Evolutionary conservation across 1,139 yeast genomes (phyloP).

Genomic region (Meyerozyma sp.): DNA sequence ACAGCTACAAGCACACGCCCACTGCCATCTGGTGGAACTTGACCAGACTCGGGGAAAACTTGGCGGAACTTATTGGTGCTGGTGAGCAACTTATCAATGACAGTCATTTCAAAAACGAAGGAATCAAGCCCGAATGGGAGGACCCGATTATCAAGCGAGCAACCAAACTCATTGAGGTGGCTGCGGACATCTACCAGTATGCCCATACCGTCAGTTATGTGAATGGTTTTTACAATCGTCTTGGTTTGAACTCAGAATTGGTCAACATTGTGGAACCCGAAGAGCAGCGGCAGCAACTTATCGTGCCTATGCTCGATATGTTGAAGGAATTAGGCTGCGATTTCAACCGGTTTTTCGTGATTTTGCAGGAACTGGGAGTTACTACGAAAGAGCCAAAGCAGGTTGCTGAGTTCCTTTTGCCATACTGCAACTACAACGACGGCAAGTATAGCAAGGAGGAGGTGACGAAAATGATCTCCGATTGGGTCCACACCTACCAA

Average conservation of each 20-base stretch:
- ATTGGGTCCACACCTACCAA: slow-evolving; percentile 39
- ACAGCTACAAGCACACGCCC: slow-evolving; percentile 79
- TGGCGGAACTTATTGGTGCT: slow-evolving; percentile 77
- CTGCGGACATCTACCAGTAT: slow-evolving; percentile 62
- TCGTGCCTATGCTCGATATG: slow-evolving; percentile 61
- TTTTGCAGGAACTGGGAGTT: slow-evolving; percentile 43
- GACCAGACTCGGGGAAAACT: slow-evolving; percentile 75
- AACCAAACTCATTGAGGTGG: slow-evolving; percentile 55
- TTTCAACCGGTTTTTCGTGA: slow-evolving; percentile 71
- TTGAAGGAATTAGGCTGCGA: slow-evolving; percentile 63
- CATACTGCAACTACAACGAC: slow-evolving; percentile 13
- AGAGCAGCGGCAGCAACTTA: slow-evolving; percentile 37
- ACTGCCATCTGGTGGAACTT: slow-evolving; percentile 92
- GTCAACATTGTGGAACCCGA: slow-evolving; percentile 34
- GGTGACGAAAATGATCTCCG: slow-evolving; percentile 22
- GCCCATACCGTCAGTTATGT: slow-evolving; percentile 58
- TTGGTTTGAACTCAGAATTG: slow-evolving; percentile 51
- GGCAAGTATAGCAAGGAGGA: slow-evolving; percentile 27
- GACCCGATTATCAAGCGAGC: slow-evolving; percentile 56
- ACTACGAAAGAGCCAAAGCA: slow-evolving; percentile 12
- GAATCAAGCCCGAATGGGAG: slow-evolving; percentile 44
- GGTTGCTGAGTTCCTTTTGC: slow-evolving; percentile 27
- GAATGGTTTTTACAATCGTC: slow-evolving; percentile 54
- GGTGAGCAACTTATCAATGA: slow-evolving; percentile 47
- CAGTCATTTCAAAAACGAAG: slow-evolving; percentile 21